phyloP scores from a whole-genome alignment of 768 basidiomycete genomes.

The Rhodocollybia butyracea region DNA sequence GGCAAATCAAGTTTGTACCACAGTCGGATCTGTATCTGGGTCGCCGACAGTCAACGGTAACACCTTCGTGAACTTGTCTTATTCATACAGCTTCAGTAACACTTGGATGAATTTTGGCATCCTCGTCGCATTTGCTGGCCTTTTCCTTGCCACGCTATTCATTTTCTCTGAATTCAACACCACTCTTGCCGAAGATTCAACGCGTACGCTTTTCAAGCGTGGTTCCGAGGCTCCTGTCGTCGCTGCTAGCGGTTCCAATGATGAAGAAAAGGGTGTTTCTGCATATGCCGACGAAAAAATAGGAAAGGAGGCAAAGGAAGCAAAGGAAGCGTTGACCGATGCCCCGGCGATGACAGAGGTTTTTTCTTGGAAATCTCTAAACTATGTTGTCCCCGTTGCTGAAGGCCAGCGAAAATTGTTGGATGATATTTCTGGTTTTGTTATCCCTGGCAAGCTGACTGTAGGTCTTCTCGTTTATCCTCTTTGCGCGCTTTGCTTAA shows the following conservation, averaged over 20 bases:
- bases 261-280: conserved; percentile 26
- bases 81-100: conserved; percentile 39
- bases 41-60: conserved; percentile 59
- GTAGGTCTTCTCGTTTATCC: no score
- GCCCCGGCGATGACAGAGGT: conserved; percentile 48
- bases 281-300: conserved; percentile 4
- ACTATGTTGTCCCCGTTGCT: conserved; percentile 59
- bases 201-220: conserved; percentile 60
- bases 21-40: conserved; percentile 63
- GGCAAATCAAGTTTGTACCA: conserved; percentile 73
- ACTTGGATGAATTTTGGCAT: conserved; percentile 67
- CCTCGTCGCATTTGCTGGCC: conserved; percentile 57
- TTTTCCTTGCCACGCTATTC: conserved; percentile 54
- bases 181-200: conserved; percentile 30
- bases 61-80: conserved; percentile 45
- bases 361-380: conserved; percentile 78
- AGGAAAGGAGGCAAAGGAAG: conserved; percentile 15
- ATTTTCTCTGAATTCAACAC: conserved; percentile 56
- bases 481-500: no score
- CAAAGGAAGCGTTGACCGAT: conserved; percentile 31
- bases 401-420: conserved; percentile 50
- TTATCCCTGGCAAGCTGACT: conserved; percentile 77
- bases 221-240: conserved; percentile 31
- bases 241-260: conserved; percentile 10
- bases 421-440: conserved; percentile 75